A percentile compares a stretch with the other conserved stretches of the same genome.
Conservation (phyloP, 2,329 filamentous ascomycete genomes). For the Colletotrichum sojae region DNA sequence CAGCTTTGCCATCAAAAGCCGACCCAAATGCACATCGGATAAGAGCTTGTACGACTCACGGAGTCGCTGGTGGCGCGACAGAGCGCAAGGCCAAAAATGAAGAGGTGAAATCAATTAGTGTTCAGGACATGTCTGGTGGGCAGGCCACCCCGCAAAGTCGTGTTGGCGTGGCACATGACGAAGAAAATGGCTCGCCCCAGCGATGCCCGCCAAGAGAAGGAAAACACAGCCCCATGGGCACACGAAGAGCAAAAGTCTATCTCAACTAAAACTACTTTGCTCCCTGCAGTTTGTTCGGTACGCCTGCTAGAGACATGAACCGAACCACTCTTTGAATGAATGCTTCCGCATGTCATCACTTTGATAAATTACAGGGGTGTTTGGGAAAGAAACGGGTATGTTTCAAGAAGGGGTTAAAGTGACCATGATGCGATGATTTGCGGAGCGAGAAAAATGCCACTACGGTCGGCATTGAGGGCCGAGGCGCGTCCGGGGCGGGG, state of each 20-base stretch:
- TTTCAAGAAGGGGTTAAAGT: conserved; percentile 27
- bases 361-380: conserved; percentile 17
- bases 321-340: not conserved
- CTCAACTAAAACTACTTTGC: not conserved
- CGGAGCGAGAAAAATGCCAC: conserved; percentile 12
- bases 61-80: conserved; percentile 6
- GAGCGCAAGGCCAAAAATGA: not conserved
- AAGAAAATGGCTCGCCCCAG: conserved; percentile 4
- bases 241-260: not conserved
- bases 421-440: conserved; percentile 40
- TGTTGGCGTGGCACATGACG: conserved; percentile 26
- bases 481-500: conserved; percentile 14
- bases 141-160: conserved; percentile 27
- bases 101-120: conserved; percentile 15
- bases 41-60: conserved; percentile 18
- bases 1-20: no score
- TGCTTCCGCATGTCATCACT: not conserved
- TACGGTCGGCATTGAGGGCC: conserved; percentile 22
- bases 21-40: not conserved
- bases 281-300: not conserved
- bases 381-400: conserved; percentile 30
- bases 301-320: not conserved
- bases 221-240: not conserved
- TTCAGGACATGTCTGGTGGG: conserved; percentile 25
- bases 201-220: conserved; percentile 1